Percentiles rank a stretch among this genome's conserved stretches.
Evolutionary conservation across 768 basidiomycete genomes (phyloP).

Genomic region (Xerocomellus intermedius): DNA sequence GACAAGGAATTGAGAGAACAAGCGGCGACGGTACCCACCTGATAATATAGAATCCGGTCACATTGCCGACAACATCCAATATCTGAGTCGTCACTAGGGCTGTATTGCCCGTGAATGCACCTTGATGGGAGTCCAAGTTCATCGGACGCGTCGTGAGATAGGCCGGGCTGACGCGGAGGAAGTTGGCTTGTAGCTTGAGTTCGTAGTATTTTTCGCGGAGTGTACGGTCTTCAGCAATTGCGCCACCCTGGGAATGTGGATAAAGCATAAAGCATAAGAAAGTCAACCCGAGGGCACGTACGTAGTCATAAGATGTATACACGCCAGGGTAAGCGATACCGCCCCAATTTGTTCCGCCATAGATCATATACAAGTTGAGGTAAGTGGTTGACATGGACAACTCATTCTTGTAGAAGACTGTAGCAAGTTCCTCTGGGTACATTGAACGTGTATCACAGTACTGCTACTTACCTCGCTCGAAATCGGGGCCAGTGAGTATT

Average conservation of each 20-base stretch:
- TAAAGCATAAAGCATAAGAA: not conserved
- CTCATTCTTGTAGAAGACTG: constrained; percentile 25
- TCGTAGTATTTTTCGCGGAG: constrained; percentile 55
- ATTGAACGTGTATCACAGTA: not conserved
- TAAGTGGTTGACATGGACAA: constrained; percentile 15
- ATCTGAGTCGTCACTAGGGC: constrained; percentile 50
- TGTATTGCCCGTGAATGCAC: constrained; percentile 47
- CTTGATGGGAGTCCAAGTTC: constrained; percentile 40
- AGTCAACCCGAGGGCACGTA: constrained; percentile 2
- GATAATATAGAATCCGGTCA: constrained; percentile 47
- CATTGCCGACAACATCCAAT: constrained; percentile 46
- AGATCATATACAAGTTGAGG: constrained; percentile 55
- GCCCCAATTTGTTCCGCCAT: constrained; percentile 67
- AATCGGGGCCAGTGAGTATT: constrained; percentile 23
- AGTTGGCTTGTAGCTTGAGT: constrained; percentile 50
- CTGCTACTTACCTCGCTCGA: constrained; percentile 20
- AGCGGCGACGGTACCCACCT: constrained; percentile 2
- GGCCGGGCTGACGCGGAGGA: constrained; percentile 49
- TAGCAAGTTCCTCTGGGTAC: constrained; percentile 1
- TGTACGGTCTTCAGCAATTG: constrained; percentile 51
- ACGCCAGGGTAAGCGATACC: constrained; percentile 52
- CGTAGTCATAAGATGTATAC: constrained; percentile 64
- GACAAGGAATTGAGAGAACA: not conserved
- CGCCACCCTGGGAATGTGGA: constrained; percentile 37
- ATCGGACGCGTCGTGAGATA: constrained; percentile 47